phyloP scores from a whole-genome alignment of 306 rosid genomes.

The Argentina anserina region DNA sequence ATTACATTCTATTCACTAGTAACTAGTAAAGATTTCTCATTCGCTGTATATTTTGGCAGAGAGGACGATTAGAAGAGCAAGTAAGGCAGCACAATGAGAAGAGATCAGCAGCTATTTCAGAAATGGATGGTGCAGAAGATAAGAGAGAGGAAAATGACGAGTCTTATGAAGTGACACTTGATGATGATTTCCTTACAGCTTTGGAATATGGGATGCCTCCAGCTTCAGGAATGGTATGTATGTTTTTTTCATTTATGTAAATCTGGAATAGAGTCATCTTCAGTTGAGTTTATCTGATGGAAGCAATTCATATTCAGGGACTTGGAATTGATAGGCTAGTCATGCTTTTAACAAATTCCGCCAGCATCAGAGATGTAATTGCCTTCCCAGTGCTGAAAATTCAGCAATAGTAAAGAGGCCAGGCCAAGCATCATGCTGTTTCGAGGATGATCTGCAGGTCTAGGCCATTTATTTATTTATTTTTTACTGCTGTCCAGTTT shows the following conservation, averaged over 20 bases:
- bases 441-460: not conserved
- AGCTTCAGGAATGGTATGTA: constrained; percentile 90
- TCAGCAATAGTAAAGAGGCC: constrained; percentile 44
- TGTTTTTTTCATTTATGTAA: constrained; percentile 18
- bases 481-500: not conserved
- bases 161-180: constrained; percentile 77
- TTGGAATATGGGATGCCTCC: constrained; percentile 99
- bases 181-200: constrained; percentile 90
- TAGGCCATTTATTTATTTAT: not conserved
- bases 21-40: constrained; percentile 9
- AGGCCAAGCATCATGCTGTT: not conserved
- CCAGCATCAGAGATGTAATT: constrained; percentile 91
- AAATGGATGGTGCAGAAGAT: constrained; percentile 27
- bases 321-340: constrained; percentile 94
- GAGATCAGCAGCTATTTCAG: constrained; percentile 42
- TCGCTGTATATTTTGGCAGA: constrained; percentile 43
- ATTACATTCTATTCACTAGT: not conserved
- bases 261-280: not conserved
- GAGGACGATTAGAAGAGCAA: constrained; percentile 88
- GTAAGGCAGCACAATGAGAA: constrained; percentile 78
- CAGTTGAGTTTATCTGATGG: not conserved
- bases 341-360: constrained; percentile 90
- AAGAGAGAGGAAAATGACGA: constrained; percentile 49
- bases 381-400: constrained; percentile 89
- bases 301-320: constrained; percentile 54